These are phyloP conservation scores for Nannochloris sp. DNA, from an alignment of 139 green algal genomes.

Conservation along the genomic window DNA sequence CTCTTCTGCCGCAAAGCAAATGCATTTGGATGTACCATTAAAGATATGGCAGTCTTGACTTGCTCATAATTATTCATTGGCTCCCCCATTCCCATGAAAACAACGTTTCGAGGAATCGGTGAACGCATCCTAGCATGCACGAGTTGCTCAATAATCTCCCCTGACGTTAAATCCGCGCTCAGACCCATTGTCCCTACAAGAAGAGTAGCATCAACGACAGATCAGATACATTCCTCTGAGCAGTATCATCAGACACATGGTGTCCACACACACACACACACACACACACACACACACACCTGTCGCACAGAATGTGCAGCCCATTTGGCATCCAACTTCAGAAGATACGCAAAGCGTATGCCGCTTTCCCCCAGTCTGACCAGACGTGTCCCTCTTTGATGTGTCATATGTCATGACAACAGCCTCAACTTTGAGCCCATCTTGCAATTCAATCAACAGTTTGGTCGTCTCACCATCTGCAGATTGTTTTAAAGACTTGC, in stretches of 20 bases:
- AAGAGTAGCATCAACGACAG: too few relatives aligned
- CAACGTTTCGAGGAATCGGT: constrained; percentile 63
- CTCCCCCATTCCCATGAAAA: constrained; percentile 99
- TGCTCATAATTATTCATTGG: constrained; percentile 92
- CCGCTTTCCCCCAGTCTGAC: constrained; percentile 23
- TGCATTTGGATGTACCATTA: constrained; percentile 54
- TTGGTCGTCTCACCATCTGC: constrained; percentile 69
- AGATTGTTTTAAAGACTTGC: constrained; percentile 43
- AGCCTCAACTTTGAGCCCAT: constrained; percentile 80
- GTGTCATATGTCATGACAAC: constrained; percentile 86
- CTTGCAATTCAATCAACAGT: constrained; percentile 81
- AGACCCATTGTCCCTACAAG: constrained; percentile 75
- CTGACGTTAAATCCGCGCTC: constrained; percentile 74
- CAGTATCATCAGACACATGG: constrained; percentile 3
- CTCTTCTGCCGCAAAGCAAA: constrained; percentile 67
- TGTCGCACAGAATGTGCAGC: constrained; percentile 96
- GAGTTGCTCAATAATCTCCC: constrained; percentile 95
- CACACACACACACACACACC: constrained; percentile 6
- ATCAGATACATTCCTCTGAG: constrained; percentile 20
- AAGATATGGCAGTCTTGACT: constrained; percentile 55
- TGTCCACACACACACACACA: constrained; percentile 13
- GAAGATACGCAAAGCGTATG: constrained; percentile 78
- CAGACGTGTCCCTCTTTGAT: constrained; percentile 1
- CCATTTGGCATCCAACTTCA: constrained; percentile 88
- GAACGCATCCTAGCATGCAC: constrained; percentile 56